Percentiles rank a stretch among this genome's conserved stretches.
These are phyloP conservation scores for Saccharomyces pastorianus DNA, from an alignment of 1,139 yeast genomes.

Conservation along the genomic window DNA sequence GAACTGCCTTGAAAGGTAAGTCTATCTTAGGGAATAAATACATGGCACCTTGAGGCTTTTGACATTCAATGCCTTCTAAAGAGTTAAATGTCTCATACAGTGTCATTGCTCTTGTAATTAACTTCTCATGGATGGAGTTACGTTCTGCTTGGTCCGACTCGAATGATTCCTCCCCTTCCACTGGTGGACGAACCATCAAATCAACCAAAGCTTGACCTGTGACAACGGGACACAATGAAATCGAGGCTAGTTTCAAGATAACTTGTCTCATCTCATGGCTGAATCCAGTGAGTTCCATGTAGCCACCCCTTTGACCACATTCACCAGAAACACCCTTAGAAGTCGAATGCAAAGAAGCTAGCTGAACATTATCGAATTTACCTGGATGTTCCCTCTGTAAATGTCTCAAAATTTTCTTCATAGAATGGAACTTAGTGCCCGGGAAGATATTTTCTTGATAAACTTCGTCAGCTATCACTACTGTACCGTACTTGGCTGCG, in stretches of 20 bases:
- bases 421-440: conserved; percentile 50
- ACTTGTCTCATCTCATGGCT: conserved; percentile 58
- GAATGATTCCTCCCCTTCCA: conserved; percentile 66
- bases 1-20: conserved; percentile 54
- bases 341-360: conserved; percentile 90
- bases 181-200: conserved; percentile 88
- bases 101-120: conserved; percentile 53
- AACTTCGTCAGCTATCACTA: conserved; percentile 95
- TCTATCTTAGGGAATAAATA: conserved; percentile 78
- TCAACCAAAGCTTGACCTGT: conserved; percentile 90
- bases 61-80: conserved; percentile 78
- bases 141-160: conserved; percentile 59
- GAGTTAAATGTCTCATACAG: conserved; percentile 62
- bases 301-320: conserved; percentile 99
- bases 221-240: conserved; percentile 87
- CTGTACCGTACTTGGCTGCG: conserved; percentile 78
- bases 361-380: conserved; percentile 64
- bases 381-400: conserved; percentile 47
- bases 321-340: conserved; percentile 97
- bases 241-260: conserved; percentile 77
- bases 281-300: conserved; percentile 88
- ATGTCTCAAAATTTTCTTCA: conserved; percentile 59
- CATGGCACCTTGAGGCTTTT: conserved; percentile 95
- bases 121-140: conserved; percentile 48
- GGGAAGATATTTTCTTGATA: conserved; percentile 85